phyloP scores from a whole-genome alignment of 306 rosid species.

The Elaeagnus macrophylla region DNA sequence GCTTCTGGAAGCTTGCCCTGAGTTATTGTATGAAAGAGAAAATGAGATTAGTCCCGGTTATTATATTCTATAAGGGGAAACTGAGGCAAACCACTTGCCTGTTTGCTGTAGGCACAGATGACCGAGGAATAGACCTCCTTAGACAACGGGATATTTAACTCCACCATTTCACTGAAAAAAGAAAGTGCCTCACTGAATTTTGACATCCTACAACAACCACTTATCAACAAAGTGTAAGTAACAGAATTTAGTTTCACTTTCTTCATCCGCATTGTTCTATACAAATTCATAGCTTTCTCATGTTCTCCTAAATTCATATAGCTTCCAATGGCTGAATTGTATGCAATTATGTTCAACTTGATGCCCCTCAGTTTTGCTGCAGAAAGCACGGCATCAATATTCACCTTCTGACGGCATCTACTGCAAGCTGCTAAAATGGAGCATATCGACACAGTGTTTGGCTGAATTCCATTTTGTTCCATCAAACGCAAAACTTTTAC shows the following conservation, averaged over 20 bases:
- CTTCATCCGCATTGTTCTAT: constrained; percentile 60
- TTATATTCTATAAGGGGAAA: constrained; percentile 12
- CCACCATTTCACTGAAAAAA: constrained; percentile 59
- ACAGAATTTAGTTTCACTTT: constrained; percentile 61
- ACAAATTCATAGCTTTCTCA: constrained; percentile 62
- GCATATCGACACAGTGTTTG: constrained; percentile 87
- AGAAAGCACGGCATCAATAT: constrained; percentile 66
- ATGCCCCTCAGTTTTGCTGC: constrained; percentile 85
- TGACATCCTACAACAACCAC: constrained; percentile 88
- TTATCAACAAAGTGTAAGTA: constrained; percentile 75
- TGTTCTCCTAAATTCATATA: constrained; percentile 69
- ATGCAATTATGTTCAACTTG: constrained; percentile 68
- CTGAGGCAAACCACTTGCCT: constrained; percentile 38
- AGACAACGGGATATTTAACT: constrained; percentile 54
- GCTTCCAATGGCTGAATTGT: constrained; percentile 92
- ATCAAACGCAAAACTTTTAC: constrained; percentile 71
- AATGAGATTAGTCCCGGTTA: constrained; percentile 10
- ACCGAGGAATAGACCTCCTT: constrained; percentile 69
- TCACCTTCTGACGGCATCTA: constrained; percentile 70
- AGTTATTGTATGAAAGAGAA: constrained; percentile 17
- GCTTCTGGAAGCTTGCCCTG: constrained; percentile 66
- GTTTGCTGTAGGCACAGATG: constrained; percentile 76
- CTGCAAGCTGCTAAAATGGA: constrained; percentile 91
- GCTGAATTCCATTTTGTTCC: constrained; percentile 77
- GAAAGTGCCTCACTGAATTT: constrained; percentile 57